A percentile compares a stretch with the other conserved stretches of the same genome.
Conservation (phyloP, 768 basidiomycete genomes). For the Lactifluus piperatus region DNA sequence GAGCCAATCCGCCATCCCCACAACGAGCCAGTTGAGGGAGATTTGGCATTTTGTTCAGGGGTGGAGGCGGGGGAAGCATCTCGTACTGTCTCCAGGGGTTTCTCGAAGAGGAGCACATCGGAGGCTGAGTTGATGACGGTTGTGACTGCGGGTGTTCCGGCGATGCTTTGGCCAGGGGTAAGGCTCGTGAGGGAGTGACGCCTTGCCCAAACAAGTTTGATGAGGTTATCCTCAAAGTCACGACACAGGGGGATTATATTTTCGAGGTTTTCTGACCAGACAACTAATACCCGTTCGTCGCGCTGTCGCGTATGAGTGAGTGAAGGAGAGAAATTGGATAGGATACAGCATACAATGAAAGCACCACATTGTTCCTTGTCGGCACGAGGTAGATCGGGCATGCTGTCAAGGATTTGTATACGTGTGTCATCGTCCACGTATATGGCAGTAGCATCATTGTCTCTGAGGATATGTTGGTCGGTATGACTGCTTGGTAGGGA, state of each 20-base stretch:
- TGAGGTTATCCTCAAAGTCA: conserved; percentile 71
- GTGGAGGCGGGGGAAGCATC: background rate
- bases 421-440: conserved; percentile 74
- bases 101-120: conserved; percentile 48
- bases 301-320: conserved; percentile 39
- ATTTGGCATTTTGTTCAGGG: conserved; percentile 4
- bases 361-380: conserved; percentile 91
- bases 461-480: conserved; percentile 29
- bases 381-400: conserved; percentile 57
- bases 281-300: conserved; percentile 72
- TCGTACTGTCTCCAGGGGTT: conserved; percentile 23
- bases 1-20: conserved; percentile 25
- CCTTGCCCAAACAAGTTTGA: conserved; percentile 66
- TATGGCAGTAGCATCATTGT: conserved; percentile 51
- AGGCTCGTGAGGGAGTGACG: conserved; percentile 22
- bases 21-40: conserved; percentile 18
- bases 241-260: conserved; percentile 62
- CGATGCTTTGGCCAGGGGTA: conserved; percentile 24
- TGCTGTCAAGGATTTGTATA: conserved; percentile 75
- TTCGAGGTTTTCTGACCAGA: conserved; percentile 82
- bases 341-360: conserved; percentile 51
- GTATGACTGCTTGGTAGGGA: background rate
- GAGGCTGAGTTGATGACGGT: conserved; percentile 43
- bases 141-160: conserved; percentile 31
- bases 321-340: background rate